Base-by-base conservation (phyloP, 306 rosid genomes). In the Prinsepia uniflora region DNA sequence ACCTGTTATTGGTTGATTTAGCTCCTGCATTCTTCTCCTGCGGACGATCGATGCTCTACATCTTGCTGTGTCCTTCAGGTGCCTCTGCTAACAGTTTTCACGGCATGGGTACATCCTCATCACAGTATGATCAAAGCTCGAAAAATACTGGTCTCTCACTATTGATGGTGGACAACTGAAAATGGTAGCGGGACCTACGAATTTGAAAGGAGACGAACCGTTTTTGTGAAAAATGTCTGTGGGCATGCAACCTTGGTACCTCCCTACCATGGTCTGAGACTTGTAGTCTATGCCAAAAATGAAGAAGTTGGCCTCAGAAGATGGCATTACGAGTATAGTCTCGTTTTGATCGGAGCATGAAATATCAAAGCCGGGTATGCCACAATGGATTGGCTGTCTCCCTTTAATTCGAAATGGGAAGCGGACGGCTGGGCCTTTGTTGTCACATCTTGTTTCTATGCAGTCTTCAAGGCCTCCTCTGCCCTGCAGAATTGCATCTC, bases 391-490 rank as follows among this genome's bases (percentile, higher is more conserved):
- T 52, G 70, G 65, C 8, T 77, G 79, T 3, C 19, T 54, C 14
- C 48, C 75, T 65, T 55, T 72, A 45, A 81, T 72, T 36, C 70
- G 11, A 44, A 83, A 86, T 20, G 86, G 90, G 77, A 81, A 86
- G 14, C 73, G 68, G 39, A 86, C 58, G 7, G 3, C 4, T 0
- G 60, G 72, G 41, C 78, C 78, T 1, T 44, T 2, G 3, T 2
- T 2, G 41, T 82, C 71, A 24, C 13, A 42, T 42, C 45, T 42
- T 46, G 50, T 46, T 46, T 9, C 50, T 11, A 2, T 15, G 50
- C 50, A 42, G 9, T 42, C 22, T 72, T 60, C 75, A 44, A 34
- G 42, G 40, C 66, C 60, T 17, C 1, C 24, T 63, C 14, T 17
- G 19, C 49, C 67, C 4, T n/a, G 30, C 49, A 41, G 17, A 3